Evolutionary conservation across 768 basidiomycete species (phyloP), one percentile per base, ranked within the genome.

Genomic region (Pisolithus orientalis): DNA sequence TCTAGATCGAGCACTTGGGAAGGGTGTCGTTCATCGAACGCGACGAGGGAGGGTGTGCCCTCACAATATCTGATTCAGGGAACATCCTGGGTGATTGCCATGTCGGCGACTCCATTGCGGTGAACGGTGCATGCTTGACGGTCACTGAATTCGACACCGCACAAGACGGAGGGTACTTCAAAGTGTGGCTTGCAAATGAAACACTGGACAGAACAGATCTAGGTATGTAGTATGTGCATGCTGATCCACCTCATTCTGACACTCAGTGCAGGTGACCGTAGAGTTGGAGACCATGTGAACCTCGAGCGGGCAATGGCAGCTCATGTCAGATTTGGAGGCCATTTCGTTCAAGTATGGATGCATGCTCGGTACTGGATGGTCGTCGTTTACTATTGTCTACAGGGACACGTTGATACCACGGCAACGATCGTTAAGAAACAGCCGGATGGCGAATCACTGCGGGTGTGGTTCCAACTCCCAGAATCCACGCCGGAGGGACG

Each of bases 331-430:
- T 96, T 98, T 62, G 96, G 96, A 27, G 96, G 96, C 10, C 96
- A 99, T 66, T 94, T 94, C 65, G 96, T 99, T 21, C 95, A 98
- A 82, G 94, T 90, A 62, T 51, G 75, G 7, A 14, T 9, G 13
- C 27, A 45, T 6, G n/a, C 16, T 6, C 27, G 5, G n/a, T 29
- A 16, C 29, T 8, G 25, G 44, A 28, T 29, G 13, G 6, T 45
- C 9, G n/a, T 29, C 40, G 10, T n/a, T 29, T 29, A 45, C n/a
- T 0, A 55, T 53, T 16, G 44, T 37, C n/a, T 21, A 37, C 29
- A 97, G 93, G 96, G 89, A 16, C 96, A 99, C 69, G 87, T 98
- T 55, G 96, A 99, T 65, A 80, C 80, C 5, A 95, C 91, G 0
- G 94, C 90, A 9, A 87, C 74, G 0, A 77, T 99, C 52, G 65